Evolutionary conservation across 371 early-diverging fungal genomes (phyloP).

Genomic region (Phascolomyces articulosus): DNA sequence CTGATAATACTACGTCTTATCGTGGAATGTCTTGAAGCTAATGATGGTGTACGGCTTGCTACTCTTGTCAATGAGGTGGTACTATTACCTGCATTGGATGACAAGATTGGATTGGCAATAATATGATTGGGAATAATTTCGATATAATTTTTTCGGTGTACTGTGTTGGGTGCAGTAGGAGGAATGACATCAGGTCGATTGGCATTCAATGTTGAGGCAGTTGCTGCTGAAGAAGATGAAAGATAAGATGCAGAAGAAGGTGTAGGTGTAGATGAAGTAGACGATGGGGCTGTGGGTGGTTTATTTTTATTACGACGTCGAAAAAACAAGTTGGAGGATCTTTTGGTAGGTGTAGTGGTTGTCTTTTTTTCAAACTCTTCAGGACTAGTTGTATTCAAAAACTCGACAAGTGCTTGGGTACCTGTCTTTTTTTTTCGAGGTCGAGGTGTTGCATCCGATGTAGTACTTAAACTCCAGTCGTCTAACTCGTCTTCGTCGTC

Average conservation of each 20-base stretch:
- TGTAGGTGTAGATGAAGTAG: slow-evolving; percentile 8
- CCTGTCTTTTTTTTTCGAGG: slow-evolving; percentile 31
- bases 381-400: slow-evolving; percentile 49
- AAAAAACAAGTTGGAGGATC: slow-evolving; percentile 33
- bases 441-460: slow-evolving; percentile 19
- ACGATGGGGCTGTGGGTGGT: slow-evolving; percentile 20
- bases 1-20: slow-evolving; percentile 20
- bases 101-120: neutral
- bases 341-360: neutral
- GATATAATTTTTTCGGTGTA: slow-evolving; percentile 33
- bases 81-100: neutral
- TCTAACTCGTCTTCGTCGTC: slow-evolving; percentile 32
- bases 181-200: neutral
- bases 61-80: slow-evolving; percentile 11
- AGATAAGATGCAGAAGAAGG: neutral
- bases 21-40: slow-evolving; percentile 5
- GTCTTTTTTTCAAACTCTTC: slow-evolving; percentile 44
- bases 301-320: slow-evolving; percentile 28
- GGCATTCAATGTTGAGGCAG: too few relatives aligned
- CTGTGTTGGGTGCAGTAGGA: slow-evolving; percentile 7
- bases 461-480: slow-evolving; percentile 23
- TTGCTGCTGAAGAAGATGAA: neutral
- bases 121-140: slow-evolving; percentile 36
- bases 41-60: neutral
- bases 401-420: slow-evolving; percentile 52